A percentile compares a stretch with the other conserved stretches of the same genome.
Conservation (phyloP, 164 flowering plant species). For the Vitis cinerea region DNA sequence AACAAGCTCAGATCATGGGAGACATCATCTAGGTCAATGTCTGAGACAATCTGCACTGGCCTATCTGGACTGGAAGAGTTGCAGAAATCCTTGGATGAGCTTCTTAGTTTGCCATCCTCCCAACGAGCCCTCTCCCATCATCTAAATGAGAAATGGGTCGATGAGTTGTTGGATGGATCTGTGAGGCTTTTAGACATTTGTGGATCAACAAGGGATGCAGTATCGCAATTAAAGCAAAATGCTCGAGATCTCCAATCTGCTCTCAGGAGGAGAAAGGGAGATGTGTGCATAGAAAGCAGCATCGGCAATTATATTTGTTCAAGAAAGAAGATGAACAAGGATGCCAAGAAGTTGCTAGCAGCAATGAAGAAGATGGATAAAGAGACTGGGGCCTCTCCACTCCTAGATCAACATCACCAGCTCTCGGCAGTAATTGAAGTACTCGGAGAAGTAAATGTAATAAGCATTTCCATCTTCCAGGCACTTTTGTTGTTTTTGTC, state of each 20-base stretch:
- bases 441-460: conserved; percentile 33
- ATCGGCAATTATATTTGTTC: conserved; percentile 14
- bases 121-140: conserved; percentile 25
- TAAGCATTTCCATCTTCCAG: conserved; percentile 30
- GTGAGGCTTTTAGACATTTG: conserved; percentile 27
- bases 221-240: conserved; percentile 17
- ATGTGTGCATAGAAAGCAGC: conserved; percentile 17
- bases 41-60: conserved; percentile 21
- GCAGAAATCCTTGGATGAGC: conserved; percentile 31
- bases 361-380: conserved; percentile 26
- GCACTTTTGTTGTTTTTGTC: conserved; percentile 33
- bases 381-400: background rate
- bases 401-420: background rate
- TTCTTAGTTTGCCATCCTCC: conserved; percentile 27
- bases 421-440: conserved; percentile 17
- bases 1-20: conserved; percentile 30
- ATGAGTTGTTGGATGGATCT: conserved; percentile 27
- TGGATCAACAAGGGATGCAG: conserved; percentile 19
- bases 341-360: conserved; percentile 17
- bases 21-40: conserved; percentile 12
- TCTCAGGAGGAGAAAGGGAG: conserved; percentile 30
- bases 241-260: conserved; percentile 26
- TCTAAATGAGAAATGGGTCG: conserved; percentile 13
- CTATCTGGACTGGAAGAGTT: conserved; percentile 30
- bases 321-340: conserved; percentile 34